phyloP scores from a whole-genome alignment of 2,329 filamentous ascomycete genomes.

The Celoporthe dispersa region DNA sequence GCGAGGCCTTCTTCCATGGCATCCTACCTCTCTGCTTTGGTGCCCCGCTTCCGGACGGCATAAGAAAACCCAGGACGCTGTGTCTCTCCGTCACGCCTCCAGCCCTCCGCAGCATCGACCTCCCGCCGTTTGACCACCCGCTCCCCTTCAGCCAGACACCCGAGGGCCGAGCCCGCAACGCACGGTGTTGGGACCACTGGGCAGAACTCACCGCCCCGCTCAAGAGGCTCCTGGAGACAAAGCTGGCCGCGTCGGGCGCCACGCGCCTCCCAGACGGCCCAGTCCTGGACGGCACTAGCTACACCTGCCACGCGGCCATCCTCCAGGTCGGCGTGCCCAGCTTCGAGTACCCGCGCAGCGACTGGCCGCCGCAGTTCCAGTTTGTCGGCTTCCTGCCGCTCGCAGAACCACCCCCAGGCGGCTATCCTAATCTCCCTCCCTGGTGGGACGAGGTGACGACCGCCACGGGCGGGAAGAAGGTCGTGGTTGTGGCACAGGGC shows the following conservation, averaged over 20 bases:
- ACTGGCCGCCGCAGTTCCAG: constrained; percentile 42
- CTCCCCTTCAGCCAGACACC: constrained; percentile 38
- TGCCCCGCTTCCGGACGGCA: constrained; percentile 34
- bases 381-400: constrained; percentile 42
- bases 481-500: constrained; percentile 46
- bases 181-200: constrained; percentile 40
- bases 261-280: constrained; percentile 29
- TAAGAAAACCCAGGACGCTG: constrained; percentile 35
- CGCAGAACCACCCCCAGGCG: constrained; percentile 11
- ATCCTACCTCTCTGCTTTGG: constrained; percentile 41
- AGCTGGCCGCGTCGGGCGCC: constrained; percentile 39
- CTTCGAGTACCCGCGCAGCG: constrained; percentile 44
- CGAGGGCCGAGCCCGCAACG: constrained; percentile 35
- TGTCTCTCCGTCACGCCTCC: constrained; percentile 45
- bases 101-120: constrained; percentile 40
- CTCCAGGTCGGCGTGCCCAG: constrained; percentile 44
- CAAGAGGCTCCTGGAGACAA: constrained; percentile 35
- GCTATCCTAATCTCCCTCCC: constrained; percentile 32
- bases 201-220: constrained; percentile 32
- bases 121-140: constrained; percentile 41
- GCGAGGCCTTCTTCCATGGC: constrained; percentile 44
- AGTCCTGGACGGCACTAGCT: constrained; percentile 42
- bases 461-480: constrained; percentile 33
- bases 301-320: constrained; percentile 41
- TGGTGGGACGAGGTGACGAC: constrained; percentile 43